Base-by-base conservation (phyloP, 2,329 filamentous ascomycete species). In the Cladosporium sp. region DNA sequence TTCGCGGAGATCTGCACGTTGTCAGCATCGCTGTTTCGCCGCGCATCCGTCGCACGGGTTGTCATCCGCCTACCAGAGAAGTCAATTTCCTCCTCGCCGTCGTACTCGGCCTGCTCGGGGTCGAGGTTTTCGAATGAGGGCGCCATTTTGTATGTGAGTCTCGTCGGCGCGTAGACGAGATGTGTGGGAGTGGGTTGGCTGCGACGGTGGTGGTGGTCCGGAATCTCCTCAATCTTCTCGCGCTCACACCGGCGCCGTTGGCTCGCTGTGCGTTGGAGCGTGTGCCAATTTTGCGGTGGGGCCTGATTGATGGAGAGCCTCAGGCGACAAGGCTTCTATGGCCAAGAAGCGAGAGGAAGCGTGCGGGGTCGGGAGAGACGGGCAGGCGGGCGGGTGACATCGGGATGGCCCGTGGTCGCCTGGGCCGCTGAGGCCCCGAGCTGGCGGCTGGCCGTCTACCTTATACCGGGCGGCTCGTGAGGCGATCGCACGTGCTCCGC, bases 11-110 rank as follows among this genome's bases (percentile, higher is more conserved):
- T 98, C 92, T 79, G 58, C 53, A 54, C 31, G 19, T 37, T 31
- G 40, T 55, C 45, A 62, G 56, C 49, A 13, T 52, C 42, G 48
- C 48, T 32, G 11, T 37, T 31, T 8, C 48, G 14, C 18, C 48
- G 48, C 48, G 48, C 48, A 50, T 43, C 16, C 46, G 22, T 18
- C 31, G 22, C 22, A 28, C 22, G 5, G 22, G 22, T 53, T 28
- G 22, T 28, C 22, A 28, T 28, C 7, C 22, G 64, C 74, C 57
- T 66, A 77, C 77, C 78, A 63, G 89, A 92, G 71, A 95, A 89
- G 71, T 97, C 92, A 72, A 97, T 86, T 70, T 96, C 90, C 68
- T 91, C 86, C 70, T 95, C 91, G 66, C 92, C 89, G 70, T 93
- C 85, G 66, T 93, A 89, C 72, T 92, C 85, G 71, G 95, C 89